phyloP scores from a whole-genome alignment of 495 filamentous ascomycete species.

The Chaetomidium leptoderma region DNA sequence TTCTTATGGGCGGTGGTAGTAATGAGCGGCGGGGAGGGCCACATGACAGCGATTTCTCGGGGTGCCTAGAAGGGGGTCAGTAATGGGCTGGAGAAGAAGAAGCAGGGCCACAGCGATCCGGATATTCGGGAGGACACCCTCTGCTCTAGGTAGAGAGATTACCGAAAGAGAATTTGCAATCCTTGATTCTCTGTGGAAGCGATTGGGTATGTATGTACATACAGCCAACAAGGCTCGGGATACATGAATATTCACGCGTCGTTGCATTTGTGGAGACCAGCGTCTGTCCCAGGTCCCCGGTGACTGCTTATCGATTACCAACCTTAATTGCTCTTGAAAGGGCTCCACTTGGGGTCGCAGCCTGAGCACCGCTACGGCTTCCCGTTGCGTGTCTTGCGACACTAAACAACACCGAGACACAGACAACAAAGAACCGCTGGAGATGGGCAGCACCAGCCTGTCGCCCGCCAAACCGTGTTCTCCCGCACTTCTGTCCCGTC shows the following conservation, averaged over 20 bases:
- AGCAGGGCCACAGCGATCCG: not conserved
- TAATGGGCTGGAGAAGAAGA: not conserved
- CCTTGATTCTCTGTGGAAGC: too few species aligned
- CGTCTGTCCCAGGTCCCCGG: too few species aligned
- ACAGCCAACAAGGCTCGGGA: too few species aligned
- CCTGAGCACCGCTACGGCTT: not conserved
- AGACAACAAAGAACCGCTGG: slow-evolving; percentile 1
- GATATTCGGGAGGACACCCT: not conserved
- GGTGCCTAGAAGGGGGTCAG: not conserved
- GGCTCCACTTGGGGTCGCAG: slow-evolving; percentile 11
- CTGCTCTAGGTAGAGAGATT: not conserved
- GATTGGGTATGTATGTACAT: too few species aligned
- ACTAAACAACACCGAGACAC: not conserved
- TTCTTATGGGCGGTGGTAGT: slow-evolving; percentile 1
- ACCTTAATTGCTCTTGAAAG: slow-evolving; percentile 13
- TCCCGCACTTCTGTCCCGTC: not conserved
- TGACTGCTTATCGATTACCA: slow-evolving; percentile 24
- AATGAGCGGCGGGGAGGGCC: not conserved
- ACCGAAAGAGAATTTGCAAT: not conserved
- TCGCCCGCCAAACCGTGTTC: not conserved
- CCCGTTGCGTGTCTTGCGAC: not conserved
- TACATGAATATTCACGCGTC: too few species aligned
- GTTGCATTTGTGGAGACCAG: too few species aligned
- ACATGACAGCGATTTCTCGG: not conserved
- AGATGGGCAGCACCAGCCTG: slow-evolving; percentile 13